These are phyloP conservation scores for Ogataea methanolica DNA, from an alignment of 805 yeast genomes.

Conservation along the genomic window DNA sequence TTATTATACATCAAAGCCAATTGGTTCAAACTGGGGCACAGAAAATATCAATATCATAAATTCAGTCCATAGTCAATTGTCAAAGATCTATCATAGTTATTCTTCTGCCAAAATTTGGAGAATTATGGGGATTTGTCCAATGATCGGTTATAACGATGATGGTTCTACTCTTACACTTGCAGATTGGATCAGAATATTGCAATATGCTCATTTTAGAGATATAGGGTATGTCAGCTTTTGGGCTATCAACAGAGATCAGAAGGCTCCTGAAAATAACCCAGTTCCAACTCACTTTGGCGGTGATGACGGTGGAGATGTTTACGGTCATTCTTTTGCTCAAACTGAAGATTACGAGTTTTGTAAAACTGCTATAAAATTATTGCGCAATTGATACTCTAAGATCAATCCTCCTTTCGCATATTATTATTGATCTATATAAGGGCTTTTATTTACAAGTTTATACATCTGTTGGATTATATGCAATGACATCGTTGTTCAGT, in stretches of 20 bases:
- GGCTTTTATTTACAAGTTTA: background rate
- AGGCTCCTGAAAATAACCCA: constrained; percentile 5
- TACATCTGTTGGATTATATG: background rate
- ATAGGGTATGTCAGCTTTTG: constrained; percentile 27
- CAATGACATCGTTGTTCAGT: background rate
- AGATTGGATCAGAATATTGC: constrained; percentile 22
- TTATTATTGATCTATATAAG: background rate
- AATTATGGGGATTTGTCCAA: constrained; percentile 28
- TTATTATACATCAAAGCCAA: constrained; percentile 24
- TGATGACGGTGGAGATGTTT: constrained; percentile 6
- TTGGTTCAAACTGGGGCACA: constrained; percentile 21
- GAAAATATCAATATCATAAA: constrained; percentile 25
- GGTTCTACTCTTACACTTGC: constrained; percentile 14
- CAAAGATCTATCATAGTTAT: constrained; percentile 2
- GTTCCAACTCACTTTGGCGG: background rate
- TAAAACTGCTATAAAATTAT: background rate
- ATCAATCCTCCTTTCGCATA: background rate
- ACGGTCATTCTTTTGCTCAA: constrained; percentile 22
- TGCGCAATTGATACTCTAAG: constrained; percentile 10
- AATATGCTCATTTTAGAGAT: constrained; percentile 12
- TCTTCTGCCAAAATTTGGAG: constrained; percentile 15
- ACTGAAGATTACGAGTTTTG: constrained; percentile 18
- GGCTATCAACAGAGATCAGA: constrained; percentile 32
- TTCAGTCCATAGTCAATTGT: constrained; percentile 12
- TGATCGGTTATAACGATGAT: constrained; percentile 32